phyloP scores from a whole-genome alignment of 345 rosid species.

The Eucalyptus erythrocorys region DNA sequence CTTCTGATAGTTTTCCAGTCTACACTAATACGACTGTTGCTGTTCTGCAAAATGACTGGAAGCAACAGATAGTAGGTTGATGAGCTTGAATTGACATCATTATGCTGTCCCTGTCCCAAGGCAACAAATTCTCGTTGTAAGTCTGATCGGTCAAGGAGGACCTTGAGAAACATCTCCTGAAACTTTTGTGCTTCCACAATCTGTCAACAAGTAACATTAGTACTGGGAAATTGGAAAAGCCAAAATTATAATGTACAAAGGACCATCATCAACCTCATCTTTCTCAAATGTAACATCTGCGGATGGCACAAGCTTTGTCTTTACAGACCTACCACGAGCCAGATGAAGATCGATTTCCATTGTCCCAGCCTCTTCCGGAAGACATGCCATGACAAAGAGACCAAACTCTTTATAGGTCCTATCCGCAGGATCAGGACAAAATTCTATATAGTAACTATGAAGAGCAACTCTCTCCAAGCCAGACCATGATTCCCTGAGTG shows the following conservation, averaged over 20 bases:
- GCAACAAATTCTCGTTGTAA: slow-evolving; percentile 40
- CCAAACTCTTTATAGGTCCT: slow-evolving; percentile 65
- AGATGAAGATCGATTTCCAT: slow-evolving; percentile 82
- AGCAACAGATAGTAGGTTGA: slow-evolving; percentile 74
- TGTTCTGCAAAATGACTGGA: slow-evolving; percentile 31
- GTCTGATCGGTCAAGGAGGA: slow-evolving; percentile 53
- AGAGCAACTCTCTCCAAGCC: slow-evolving; percentile 9
- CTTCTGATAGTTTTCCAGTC: slow-evolving; percentile 58
- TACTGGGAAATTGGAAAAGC: not conserved
- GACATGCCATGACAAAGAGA: slow-evolving; percentile 66
- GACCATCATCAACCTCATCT: slow-evolving; percentile 40
- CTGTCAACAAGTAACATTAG: slow-evolving; percentile 21
- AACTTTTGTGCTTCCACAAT: slow-evolving; percentile 46
- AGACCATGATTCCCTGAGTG: slow-evolving; percentile 51
- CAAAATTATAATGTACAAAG: not conserved
- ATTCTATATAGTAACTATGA: slow-evolving; percentile 43
- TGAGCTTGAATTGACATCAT: slow-evolving; percentile 17
- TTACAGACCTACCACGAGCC: slow-evolving; percentile 67
- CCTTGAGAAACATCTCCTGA: slow-evolving; percentile 76
- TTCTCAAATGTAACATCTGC: slow-evolving; percentile 24
- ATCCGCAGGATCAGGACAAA: slow-evolving; percentile 63
- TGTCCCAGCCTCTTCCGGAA: slow-evolving; percentile 70
- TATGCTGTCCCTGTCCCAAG: slow-evolving; percentile 42
- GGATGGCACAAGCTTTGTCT: slow-evolving; percentile 44
- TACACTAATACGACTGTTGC: slow-evolving; percentile 17